Base-by-base conservation (phyloP, 2,329 filamentous ascomycete species). In the Cladobotryum protrusum region DNA sequence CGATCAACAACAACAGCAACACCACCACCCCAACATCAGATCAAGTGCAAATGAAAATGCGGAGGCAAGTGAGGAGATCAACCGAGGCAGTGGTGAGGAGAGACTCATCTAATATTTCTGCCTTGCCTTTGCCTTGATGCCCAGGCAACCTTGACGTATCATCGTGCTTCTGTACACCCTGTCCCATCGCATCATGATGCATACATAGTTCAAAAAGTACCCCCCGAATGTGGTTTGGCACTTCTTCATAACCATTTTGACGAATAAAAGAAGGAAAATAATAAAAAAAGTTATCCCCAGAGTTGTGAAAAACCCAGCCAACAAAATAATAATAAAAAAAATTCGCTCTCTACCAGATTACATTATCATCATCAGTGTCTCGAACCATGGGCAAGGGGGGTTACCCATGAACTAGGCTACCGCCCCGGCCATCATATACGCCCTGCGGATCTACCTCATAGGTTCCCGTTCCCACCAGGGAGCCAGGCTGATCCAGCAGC, bases 401-500 rank as follows among this genome's bases (percentile, higher is more conserved):
- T 29, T 29, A 29, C 24, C 24, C 24, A 29, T 29, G 24, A 29
- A 29, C 24, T 29, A 29, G 24, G 24, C 24, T 29, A 8, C 24
- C 24, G 24, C 24, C 24, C 24, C 6, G 24, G 24, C 24, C 24
- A 29, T 29, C 24, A 29, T 29, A 29, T 29, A 29, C 24, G 24
- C 24, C 24, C 24, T 29, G 24, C 24, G 24, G 24, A 29, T 29
- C 24, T 29, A 29, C 24, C 24, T 29, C 24, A 9, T 29, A 29
- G 24, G 24, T 29, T 29, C 24, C 24, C 3, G 24, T 24, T 24
- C 3, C 24, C 24, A 29, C 24, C 24, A 17, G 35, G 17, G 17
- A 37, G 12, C 17, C 35, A 8, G 75, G 74, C 55, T 78, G 73
- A 53, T 79, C 76, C 5, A 78, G 67, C 13, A 62, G 55, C 54